phyloP scores from a whole-genome alignment of 352 stramenopile genomes.

The Aphanomyces invadans region DNA sequence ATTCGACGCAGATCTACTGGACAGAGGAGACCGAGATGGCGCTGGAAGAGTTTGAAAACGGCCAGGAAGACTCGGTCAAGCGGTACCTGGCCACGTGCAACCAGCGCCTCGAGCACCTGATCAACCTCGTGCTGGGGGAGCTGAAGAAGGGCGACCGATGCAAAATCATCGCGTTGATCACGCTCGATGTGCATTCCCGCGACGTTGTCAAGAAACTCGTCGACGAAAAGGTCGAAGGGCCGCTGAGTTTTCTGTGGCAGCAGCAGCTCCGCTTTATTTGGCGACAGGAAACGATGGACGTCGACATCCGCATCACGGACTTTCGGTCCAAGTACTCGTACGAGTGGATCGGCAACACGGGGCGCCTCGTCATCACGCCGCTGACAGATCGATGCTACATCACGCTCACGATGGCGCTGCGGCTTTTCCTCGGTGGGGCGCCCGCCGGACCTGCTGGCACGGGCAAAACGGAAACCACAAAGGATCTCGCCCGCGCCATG shows the following conservation, averaged over 20 bases:
- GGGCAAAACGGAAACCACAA: slow-evolving; percentile 86
- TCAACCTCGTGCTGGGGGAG: slow-evolving; percentile 86
- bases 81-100: slow-evolving; percentile 75
- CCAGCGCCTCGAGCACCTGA: slow-evolving; percentile 84
- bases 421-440: slow-evolving; percentile 93
- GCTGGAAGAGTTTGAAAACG: slow-evolving; percentile 82
- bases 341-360: slow-evolving; percentile 84
- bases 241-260: slow-evolving; percentile 82
- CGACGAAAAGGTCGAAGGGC: slow-evolving; percentile 83
- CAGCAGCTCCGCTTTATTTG: slow-evolving; percentile 85
- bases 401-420: slow-evolving; percentile 93
- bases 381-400: slow-evolving; percentile 97
- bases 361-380: slow-evolving; percentile 92
- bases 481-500: slow-evolving; percentile 79
- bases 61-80: slow-evolving; percentile 81
- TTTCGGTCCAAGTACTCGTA: slow-evolving; percentile 92
- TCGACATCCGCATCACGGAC: slow-evolving; percentile 95
- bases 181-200: slow-evolving; percentile 91
- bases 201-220: slow-evolving; percentile 89
- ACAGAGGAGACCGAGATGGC: slow-evolving; percentile 94
- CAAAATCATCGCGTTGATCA: slow-evolving; percentile 95
- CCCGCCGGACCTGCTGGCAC: slow-evolving; percentile 89
- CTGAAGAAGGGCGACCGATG: slow-evolving; percentile 84
- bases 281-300: slow-evolving; percentile 90
- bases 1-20: slow-evolving; percentile 91